A percentile compares a stretch with the other conserved stretches of the same genome.
These are phyloP conservation scores for Chlorophyllum brunneum DNA, from an alignment of 768 basidiomycete species.

Conservation along the genomic window DNA sequence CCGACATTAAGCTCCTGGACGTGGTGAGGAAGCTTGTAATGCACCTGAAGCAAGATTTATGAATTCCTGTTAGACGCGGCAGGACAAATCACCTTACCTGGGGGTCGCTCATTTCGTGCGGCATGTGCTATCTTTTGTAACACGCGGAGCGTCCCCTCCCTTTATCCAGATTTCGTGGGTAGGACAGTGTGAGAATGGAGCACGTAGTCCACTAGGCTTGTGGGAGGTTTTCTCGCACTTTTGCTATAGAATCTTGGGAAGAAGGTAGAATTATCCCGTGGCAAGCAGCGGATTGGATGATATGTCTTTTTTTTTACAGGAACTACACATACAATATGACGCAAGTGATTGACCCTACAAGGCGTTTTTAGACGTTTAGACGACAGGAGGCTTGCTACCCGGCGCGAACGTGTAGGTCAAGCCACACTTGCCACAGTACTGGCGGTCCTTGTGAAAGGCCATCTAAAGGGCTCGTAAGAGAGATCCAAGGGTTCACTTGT, in stretches of 20 bases:
- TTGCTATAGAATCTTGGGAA: too few species aligned
- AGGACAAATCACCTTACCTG: not conserved
- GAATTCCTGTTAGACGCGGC: not conserved
- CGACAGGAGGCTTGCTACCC: constrained; percentile 73
- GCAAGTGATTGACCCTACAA: not conserved
- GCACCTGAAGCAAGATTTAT: not conserved
- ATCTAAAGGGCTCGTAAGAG: constrained; percentile 50
- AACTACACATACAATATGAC: constrained; percentile 1
- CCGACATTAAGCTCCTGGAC: constrained; percentile 9
- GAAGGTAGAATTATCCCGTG: too few species aligned
- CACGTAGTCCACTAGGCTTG: too few species aligned
- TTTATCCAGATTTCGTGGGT: not conserved
- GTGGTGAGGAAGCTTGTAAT: constrained; percentile 1
- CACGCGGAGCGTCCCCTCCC: too few species aligned
- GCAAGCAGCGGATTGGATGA: not conserved
- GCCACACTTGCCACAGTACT: constrained; percentile 96
- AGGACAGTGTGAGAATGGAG: not conserved
- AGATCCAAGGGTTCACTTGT: constrained; percentile 16
- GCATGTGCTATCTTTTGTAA: too few species aligned
- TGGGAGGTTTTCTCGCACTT: too few species aligned
- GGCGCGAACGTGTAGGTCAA: constrained; percentile 84
- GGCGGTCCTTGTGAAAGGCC: constrained; percentile 98
- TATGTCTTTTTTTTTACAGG: not conserved
- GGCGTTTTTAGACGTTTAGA: constrained; percentile 51
- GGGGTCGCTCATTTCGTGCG: not conserved